Evolutionary conservation across 225 moss, liverwort and hornwort species (phyloP), one percentile per base, ranked within the genome.

Genomic region (Pseudoscleropodium purum): DNA sequence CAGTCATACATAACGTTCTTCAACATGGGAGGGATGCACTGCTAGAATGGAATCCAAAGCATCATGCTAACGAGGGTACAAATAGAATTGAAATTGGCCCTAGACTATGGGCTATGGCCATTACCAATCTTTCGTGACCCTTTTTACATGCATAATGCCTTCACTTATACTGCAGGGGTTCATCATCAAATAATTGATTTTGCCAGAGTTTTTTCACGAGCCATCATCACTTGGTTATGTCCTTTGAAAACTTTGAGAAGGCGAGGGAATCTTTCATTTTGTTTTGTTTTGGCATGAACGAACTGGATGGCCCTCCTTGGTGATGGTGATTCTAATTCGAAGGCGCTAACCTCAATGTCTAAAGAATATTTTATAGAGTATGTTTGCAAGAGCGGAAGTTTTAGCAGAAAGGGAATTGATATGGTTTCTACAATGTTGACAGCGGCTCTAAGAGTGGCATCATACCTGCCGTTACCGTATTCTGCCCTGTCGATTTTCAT

Each of bases 361-460:
- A 27, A 18, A 54, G 65, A 65, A 31, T 31, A 49, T 52, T 43
- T 43, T 29, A 51, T 64, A 66, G 49, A 83, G 11, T 41, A n/a
- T 54, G 30, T 43, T 65, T 59, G 26, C 59, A 26, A 19, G 47
- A 70, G 36, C 9, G 20, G 65, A 57, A 63, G 66, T n/a, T 45
- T 37, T 6, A 31, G 63, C 57, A 84, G 34, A 83, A 70, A 43
- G 30, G 65, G 65, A 81, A 82, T 49, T 75, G 51, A 89, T 26
- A 26, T 81, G 33, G 15, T 76, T 66, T 36, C 52, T 36, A 25
- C 82, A 64, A 81, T 59, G 79, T 65, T 93, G 82, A 69, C 92
- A 94, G 94, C 93, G 90, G 94, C 94, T 57, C 89, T 94, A 17
- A 94, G 90, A 91, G 91, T 94, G 88, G 87, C 92, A 37, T 90